Conservation (phyloP, 2,329 filamentous ascomycete genomes). For the Lachnellula hyalina region DNA sequence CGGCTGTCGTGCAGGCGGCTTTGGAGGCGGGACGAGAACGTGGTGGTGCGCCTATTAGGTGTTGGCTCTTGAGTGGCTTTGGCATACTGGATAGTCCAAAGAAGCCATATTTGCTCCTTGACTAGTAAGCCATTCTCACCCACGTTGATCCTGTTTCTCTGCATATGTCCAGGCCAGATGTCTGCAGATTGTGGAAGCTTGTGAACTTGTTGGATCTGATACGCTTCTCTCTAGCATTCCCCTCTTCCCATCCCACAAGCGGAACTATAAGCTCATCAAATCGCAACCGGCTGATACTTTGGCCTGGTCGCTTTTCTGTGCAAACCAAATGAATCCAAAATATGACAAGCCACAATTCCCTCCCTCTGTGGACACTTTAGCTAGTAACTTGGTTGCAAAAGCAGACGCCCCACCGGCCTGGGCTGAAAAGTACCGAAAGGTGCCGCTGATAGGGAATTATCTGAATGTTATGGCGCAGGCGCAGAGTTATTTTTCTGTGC, state of each 20-base stretch:
- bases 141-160: not conserved
- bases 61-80: constrained; percentile 25
- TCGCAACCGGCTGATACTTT: constrained; percentile 10
- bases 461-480: constrained; percentile 11
- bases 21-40: constrained; percentile 19
- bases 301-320: constrained; percentile 25
- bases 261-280: constrained; percentile 21
- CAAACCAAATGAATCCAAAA: constrained; percentile 17
- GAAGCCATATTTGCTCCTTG: constrained; percentile 15
- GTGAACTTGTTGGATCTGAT: constrained; percentile 1
- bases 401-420: constrained; percentile 9
- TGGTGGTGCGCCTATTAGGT: constrained; percentile 15
- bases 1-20: constrained; percentile 19
- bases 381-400: constrained; percentile 17
- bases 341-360: constrained; percentile 16
- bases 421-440: not conserved
- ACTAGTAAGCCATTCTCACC: constrained; percentile 7
- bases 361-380: constrained; percentile 14
- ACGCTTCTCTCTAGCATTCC: constrained; percentile 12
- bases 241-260: constrained; percentile 20
- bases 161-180: not conserved
- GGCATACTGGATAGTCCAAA: constrained; percentile 20
- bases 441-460: constrained; percentile 13
- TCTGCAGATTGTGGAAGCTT: not conserved
- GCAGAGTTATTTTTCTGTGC: constrained; percentile 8